A percentile compares a stretch with the other conserved stretches of the same genome.
These are phyloP conservation scores for Paraurostyla sp. DNA, from an alignment of 73 alveolate species.

Conservation along the genomic window DNA sequence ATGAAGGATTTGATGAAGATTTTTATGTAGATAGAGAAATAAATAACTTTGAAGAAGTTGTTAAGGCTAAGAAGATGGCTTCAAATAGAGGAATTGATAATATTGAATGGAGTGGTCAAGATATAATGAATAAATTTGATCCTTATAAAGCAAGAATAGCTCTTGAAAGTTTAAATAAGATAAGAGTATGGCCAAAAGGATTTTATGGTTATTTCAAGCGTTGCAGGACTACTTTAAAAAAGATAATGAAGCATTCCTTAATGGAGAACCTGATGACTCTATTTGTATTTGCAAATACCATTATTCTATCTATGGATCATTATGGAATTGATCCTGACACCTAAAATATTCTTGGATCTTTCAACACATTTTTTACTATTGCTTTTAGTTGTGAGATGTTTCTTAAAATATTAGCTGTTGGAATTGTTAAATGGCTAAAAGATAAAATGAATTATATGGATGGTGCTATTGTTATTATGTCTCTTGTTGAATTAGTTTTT, in stretches of 20 bases:
- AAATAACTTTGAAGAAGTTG: background rate
- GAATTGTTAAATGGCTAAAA: conserved; percentile 72
- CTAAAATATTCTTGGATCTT: conserved; percentile 24
- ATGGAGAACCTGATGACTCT: conserved; percentile 78
- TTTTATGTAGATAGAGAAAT: conserved; percentile 42
- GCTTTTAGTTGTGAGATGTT: conserved; percentile 89
- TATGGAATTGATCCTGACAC: conserved; percentile 72
- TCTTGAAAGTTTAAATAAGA: conserved; percentile 7
- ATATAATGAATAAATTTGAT: conserved; percentile 52
- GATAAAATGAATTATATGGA: conserved; percentile 92
- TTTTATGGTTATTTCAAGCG: conserved; percentile 16
- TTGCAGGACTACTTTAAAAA: conserved; percentile 25
- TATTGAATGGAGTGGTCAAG: conserved; percentile 75
- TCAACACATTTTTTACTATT: conserved; percentile 83
- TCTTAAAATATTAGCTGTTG: conserved; percentile 85
- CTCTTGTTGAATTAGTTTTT: conserved; percentile 78
- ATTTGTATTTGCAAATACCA: conserved; percentile 82
- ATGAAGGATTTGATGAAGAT: background rate
- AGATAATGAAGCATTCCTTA: conserved; percentile 37
- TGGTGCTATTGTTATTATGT: conserved; percentile 81
- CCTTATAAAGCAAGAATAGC: conserved; percentile 42
- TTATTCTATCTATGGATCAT: conserved; percentile 79
- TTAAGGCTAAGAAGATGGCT: conserved; percentile 7
- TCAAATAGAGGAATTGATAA: background rate
- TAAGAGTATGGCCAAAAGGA: conserved; percentile 72